Evolutionary conservation across 805 yeast genomes (phyloP).

Genomic region (Ascoidea rubescens): DNA sequence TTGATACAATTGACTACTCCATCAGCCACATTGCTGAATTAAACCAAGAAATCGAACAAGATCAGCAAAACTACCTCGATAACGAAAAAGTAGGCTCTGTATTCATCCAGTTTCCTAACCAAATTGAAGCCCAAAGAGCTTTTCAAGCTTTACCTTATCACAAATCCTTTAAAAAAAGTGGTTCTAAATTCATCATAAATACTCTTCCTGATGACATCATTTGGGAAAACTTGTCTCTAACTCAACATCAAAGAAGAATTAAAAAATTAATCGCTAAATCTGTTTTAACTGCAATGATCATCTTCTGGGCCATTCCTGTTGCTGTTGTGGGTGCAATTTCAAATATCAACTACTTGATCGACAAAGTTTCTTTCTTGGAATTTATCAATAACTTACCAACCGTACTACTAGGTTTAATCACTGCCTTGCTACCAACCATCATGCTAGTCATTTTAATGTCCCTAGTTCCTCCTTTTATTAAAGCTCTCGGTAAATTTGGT

Average conservation of each 20-base stretch:
- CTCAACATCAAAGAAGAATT: conserved; percentile 39
- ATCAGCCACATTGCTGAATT: conserved; percentile 53
- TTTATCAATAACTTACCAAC: conserved; percentile 68
- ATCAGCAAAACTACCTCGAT: conserved; percentile 39
- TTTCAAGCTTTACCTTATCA: conserved; percentile 65
- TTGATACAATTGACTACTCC: conserved; percentile 68
- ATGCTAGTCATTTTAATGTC: conserved; percentile 74
- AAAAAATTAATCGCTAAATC: conserved; percentile 48
- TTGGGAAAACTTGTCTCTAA: conserved; percentile 64
- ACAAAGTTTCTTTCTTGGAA: conserved; percentile 55
- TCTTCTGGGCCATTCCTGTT: conserved; percentile 94
- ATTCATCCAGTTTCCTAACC: conserved; percentile 70
- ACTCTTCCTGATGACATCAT: conserved; percentile 69
- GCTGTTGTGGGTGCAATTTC: conserved; percentile 95
- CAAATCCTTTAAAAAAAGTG: conserved; percentile 25
- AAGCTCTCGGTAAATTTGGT: conserved; percentile 57
- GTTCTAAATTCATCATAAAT: conserved; percentile 42
- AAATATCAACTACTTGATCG: conserved; percentile 63
- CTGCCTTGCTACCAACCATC: conserved; percentile 78
- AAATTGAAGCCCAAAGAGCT: conserved; percentile 79
- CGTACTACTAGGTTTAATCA: conserved; percentile 64
- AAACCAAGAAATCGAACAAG: conserved; percentile 46
- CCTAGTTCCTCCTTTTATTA: conserved; percentile 73
- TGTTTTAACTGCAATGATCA: conserved; percentile 50
- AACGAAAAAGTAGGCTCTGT: conserved; percentile 50